Evolutionary conservation across 164 flowering plant genomes (phyloP).

Genomic region (Tetracentron sinense): DNA sequence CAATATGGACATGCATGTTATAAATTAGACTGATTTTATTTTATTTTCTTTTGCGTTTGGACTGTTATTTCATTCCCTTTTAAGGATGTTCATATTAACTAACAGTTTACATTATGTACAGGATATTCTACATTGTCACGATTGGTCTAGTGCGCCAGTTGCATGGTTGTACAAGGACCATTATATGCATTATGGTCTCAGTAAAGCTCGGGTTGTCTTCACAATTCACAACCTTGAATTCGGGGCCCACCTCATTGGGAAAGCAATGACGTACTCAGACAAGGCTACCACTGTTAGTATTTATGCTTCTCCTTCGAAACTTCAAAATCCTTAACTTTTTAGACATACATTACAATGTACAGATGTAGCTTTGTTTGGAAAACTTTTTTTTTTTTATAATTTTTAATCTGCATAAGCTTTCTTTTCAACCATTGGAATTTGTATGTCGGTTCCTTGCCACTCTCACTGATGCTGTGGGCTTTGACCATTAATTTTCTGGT

Average conservation of each 20-base stretch:
- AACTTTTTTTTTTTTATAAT: background rate
- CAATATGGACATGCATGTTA: too few species aligned
- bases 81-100: background rate
- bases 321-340: constrained; percentile 4
- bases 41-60: background rate
- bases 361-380: too few species aligned
- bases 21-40: too few species aligned
- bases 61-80: background rate
- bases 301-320: background rate
- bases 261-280: constrained; percentile 79
- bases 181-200: constrained; percentile 81
- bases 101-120: constrained; percentile 24
- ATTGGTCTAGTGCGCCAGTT: constrained; percentile 99
- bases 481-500: background rate
- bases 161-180: constrained; percentile 91
- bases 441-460: background rate
- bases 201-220: constrained; percentile 82
- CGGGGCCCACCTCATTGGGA: constrained; percentile 68
- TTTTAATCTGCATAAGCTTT: background rate
- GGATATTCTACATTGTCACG: constrained; percentile 99
- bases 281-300: constrained; percentile 91
- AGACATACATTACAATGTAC: background rate
- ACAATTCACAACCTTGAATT: constrained; percentile 98
- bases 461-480: background rate
- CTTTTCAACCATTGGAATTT: background rate